phyloP scores from a whole-genome alignment of 2,329 filamentous ascomycete genomes.

The Shiraia sp. region DNA sequence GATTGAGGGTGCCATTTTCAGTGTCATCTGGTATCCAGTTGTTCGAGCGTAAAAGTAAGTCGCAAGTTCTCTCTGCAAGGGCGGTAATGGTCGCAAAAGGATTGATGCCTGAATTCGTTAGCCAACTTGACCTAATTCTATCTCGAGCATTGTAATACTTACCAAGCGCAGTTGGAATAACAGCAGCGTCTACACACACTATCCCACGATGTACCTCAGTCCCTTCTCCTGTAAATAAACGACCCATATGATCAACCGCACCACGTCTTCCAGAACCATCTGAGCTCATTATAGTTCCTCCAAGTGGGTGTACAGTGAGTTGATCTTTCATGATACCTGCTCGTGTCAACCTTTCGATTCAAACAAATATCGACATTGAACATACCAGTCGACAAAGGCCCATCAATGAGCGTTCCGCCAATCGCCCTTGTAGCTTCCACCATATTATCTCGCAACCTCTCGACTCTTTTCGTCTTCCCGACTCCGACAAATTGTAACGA shows the following conservation, averaged over 20 bases:
- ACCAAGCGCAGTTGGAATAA: slow-evolving; percentile 64
- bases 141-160: too few relatives aligned
- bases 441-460: slow-evolving; percentile 57
- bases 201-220: slow-evolving; percentile 60
- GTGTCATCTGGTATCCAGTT: slow-evolving; percentile 48
- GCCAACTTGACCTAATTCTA: too few relatives aligned
- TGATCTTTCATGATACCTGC: too few relatives aligned
- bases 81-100: slow-evolving; percentile 72
- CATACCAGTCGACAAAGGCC: too few relatives aligned
- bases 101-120: slow-evolving; percentile 55
- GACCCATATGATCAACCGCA: slow-evolving; percentile 64
- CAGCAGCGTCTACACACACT: slow-evolving; percentile 64
- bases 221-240: slow-evolving; percentile 60
- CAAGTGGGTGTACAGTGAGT: slow-evolving; percentile 70
- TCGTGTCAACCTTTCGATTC: too few relatives aligned
- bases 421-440: slow-evolving; percentile 60
- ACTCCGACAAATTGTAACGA: too few relatives aligned
- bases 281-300: slow-evolving; percentile 65
- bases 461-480: slow-evolving; percentile 63
- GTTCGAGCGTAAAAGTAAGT: slow-evolving; percentile 37
- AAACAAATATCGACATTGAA: too few relatives aligned
- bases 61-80: slow-evolving; percentile 66
- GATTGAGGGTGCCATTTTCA: slow-evolving; percentile 13
- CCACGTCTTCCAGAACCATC: slow-evolving; percentile 62
- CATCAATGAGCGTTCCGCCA: slow-evolving; percentile 61